These are phyloP conservation scores for Citrullus amarus DNA, from an alignment of 306 rosid genomes.

Conservation along the genomic window DNA sequence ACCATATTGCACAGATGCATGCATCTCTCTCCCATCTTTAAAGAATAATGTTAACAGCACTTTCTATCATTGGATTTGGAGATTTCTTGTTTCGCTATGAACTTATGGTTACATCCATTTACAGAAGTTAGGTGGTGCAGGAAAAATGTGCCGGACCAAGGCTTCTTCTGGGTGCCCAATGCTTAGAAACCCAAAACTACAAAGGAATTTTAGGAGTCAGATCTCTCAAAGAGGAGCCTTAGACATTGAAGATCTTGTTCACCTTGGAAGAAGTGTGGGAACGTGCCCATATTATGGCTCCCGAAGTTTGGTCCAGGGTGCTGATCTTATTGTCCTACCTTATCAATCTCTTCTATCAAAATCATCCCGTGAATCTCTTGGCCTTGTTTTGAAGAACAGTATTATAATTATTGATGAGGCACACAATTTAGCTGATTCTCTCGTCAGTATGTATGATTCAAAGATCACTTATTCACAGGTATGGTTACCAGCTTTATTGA, in stretches of 20 bases:
- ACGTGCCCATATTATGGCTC: constrained; percentile 95
- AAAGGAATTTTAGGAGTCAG: constrained; percentile 53
- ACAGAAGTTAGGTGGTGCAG: constrained; percentile 53
- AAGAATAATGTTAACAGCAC: not conserved
- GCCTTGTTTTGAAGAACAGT: constrained; percentile 64
- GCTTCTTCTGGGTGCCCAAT: constrained; percentile 81
- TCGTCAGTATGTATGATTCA: constrained; percentile 78
- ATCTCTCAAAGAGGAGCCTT: constrained; percentile 59
- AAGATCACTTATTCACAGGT: constrained; percentile 68
- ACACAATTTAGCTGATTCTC: constrained; percentile 91
- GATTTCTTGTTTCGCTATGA: not conserved
- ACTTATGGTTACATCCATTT: constrained; percentile 21
- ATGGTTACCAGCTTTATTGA: constrained; percentile 5
- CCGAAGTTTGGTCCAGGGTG: constrained; percentile 59
- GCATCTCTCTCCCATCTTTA: not conserved
- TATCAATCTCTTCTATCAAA: constrained; percentile 91
- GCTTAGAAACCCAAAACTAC: constrained; percentile 63
- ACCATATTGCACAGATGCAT: not conserved
- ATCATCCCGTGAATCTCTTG: constrained; percentile 93
- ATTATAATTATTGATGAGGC: constrained; percentile 85
- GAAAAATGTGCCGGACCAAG: constrained; percentile 47
- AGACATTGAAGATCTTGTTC: constrained; percentile 94
- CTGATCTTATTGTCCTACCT: constrained; percentile 91
- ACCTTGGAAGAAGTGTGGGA: constrained; percentile 63
- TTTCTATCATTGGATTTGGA: not conserved